Percentiles rank a stretch among this genome's conserved stretches.
phyloP scores from a whole-genome alignment of 306 rosid genomes.

The Fragaria nilgerrensis region DNA sequence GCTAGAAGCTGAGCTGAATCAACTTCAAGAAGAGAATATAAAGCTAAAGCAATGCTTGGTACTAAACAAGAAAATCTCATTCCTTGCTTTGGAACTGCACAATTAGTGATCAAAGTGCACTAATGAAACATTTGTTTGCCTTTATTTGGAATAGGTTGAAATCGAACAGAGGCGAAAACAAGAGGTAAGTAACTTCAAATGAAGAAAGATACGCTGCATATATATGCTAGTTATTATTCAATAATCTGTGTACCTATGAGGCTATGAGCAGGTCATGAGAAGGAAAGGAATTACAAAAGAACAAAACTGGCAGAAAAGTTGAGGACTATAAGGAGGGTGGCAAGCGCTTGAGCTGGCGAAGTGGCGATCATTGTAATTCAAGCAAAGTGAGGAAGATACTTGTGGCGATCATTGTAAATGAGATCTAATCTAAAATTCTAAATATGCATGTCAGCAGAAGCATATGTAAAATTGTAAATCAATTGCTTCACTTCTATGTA shows the following conservation, averaged over 20 bases:
- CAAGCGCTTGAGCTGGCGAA: constrained; percentile 40
- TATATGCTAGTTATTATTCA: no score
- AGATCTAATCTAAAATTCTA: not conserved
- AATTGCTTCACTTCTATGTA: not conserved
- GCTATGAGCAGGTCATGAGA: constrained; percentile 22
- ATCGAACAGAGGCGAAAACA: constrained; percentile 42
- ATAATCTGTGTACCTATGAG: no score
- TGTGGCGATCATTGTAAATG: not conserved
- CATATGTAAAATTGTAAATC: no score
- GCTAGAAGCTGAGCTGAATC: constrained; percentile 60
- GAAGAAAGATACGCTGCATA: not conserved
- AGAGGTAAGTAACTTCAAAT: constrained; percentile 35
- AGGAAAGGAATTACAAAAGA: constrained; percentile 36
- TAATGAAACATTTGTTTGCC: not conserved
- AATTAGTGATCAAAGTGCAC: not conserved
- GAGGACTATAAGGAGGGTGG: constrained; percentile 47
- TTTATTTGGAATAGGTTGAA: constrained; percentile 47
- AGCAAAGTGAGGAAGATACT: constrained; percentile 4
- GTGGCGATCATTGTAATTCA: not conserved
- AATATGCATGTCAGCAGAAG: not conserved
- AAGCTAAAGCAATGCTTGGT: constrained; percentile 60
- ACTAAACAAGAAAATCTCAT: constrained; percentile 6
- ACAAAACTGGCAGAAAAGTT: constrained; percentile 41
- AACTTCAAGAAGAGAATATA: constrained; percentile 54
- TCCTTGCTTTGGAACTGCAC: not conserved